Evolutionary conservation across 2,329 filamentous ascomycete species (phyloP), one percentile per base, ranked within the genome.

Genomic region (Clathrospora elynae): DNA sequence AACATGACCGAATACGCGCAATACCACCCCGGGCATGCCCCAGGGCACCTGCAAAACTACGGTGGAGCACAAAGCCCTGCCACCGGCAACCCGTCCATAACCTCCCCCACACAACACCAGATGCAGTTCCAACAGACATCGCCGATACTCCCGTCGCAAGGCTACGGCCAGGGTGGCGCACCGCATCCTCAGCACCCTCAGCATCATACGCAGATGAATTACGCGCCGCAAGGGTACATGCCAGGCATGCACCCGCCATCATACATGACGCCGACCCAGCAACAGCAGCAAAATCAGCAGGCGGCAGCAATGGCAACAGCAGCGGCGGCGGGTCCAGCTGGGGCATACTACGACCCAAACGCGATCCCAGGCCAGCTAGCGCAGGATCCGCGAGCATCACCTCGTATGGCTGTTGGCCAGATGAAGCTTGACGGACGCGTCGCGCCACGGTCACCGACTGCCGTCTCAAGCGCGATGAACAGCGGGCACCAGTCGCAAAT

Each of bases 231-330:
- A 67, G 85, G 83, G 45, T 87, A 91, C 43, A 78, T 86, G 49
- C 82, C 85, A 53, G 79, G 79, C 62, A 90, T 95, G 83, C 85
- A 88, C 39, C 75, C 78, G 46, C 74, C 74, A n/a, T n/a, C n/a
- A 14, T 95, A 95, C 44, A 89, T 92, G 72, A 86, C 86, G 22
- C 82, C 86, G 13, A 89, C 90, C 32, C 89, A 95, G 90, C 87
- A 20, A 96, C 91, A 2, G 91, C 92, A 17, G 90, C 92, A 2
- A 91, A 91, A 10, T 90, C 90, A 4, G 91, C 20, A 95, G 71
- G 90, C 90, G 10, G 91, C 92, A 35, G 91, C 91, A 45, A 93
- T 96, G 88, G 91, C 87, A 14, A 96, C 91, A 1, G 92, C 92
- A 12, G 91, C 92, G 1, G 92, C 92, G 8, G 91, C 90, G 5